Evolutionary conservation across 164 flowering plant species (phyloP).

Genomic region (Sedum album): DNA sequence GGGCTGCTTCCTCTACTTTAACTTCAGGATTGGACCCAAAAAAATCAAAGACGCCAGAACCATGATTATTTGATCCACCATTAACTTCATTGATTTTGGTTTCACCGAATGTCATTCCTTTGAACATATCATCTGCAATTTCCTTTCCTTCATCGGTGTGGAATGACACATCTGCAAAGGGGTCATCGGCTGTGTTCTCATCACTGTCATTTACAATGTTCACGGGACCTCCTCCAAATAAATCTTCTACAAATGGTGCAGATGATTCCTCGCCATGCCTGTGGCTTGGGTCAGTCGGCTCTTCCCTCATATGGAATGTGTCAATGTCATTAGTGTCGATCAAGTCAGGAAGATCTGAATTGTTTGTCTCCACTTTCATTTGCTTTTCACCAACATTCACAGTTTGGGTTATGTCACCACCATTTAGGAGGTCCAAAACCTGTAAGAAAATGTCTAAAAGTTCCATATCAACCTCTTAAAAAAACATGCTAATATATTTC

Average conservation of each 20-base stretch:
- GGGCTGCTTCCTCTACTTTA: constrained; percentile 19
- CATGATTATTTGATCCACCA: constrained; percentile 18
- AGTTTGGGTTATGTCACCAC: constrained; percentile 24
- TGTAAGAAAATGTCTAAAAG: constrained; percentile 18
- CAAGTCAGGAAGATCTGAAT: constrained; percentile 66
- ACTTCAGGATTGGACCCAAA: constrained; percentile 39
- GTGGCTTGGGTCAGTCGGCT: background rate
- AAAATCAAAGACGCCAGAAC: constrained; percentile 48
- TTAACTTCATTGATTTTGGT: constrained; percentile 16
- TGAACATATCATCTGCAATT: constrained; percentile 52
- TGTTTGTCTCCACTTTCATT: constrained; percentile 25
- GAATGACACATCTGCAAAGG: constrained; percentile 91
- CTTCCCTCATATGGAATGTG: background rate
- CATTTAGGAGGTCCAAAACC: constrained; percentile 69
- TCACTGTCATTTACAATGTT: constrained; percentile 21
- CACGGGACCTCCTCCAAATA: constrained; percentile 51
- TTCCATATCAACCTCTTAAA: background rate
- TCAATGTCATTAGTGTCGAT: constrained; percentile 64
- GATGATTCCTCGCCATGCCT: constrained; percentile 14
- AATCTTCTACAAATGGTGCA: constrained; percentile 54
- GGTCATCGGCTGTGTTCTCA: constrained; percentile 58
- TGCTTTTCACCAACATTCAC: constrained; percentile 25
- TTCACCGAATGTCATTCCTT: constrained; percentile 58
- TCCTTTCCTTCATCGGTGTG: constrained; percentile 39
- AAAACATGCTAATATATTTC: too few species aligned